Evolutionary conservation across 2,329 filamentous ascomycete genomes (phyloP).

Genomic region (Chrysosphaeria jannelii): DNA sequence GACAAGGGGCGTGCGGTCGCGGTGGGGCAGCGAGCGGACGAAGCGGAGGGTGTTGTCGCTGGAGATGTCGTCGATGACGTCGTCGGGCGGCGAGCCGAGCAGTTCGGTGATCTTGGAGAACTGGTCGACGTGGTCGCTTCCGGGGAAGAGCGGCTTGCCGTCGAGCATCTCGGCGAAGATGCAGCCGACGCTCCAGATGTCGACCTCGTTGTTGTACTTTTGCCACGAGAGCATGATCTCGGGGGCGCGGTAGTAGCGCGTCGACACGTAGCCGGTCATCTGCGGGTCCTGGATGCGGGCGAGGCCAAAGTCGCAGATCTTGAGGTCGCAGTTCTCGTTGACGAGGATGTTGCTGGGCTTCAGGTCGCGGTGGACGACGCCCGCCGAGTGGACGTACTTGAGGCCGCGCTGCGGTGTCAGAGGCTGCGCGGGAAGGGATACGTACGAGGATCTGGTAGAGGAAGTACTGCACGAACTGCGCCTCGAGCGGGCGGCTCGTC

Average conservation of each 20-base stretch:
- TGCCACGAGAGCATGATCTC: constrained; percentile 99
- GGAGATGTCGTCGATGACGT: constrained; percentile 95
- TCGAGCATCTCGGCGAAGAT: constrained; percentile 99
- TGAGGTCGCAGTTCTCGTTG: constrained; percentile 98
- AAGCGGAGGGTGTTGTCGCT: constrained; percentile 96
- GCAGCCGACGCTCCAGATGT: constrained; percentile 97
- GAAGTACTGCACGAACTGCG: constrained; percentile 99
- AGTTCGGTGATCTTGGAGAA: constrained; percentile 99
- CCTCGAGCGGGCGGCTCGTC: constrained; percentile 85
- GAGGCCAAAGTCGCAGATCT: constrained; percentile 96
- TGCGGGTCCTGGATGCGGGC: constrained; percentile 95
- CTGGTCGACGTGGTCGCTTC: constrained; percentile 98
- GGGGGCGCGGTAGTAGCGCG: constrained; percentile 89
- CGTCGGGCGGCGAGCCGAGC: constrained; percentile 81
- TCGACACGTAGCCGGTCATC: constrained; percentile 98
- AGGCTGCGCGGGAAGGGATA: constrained; percentile 1
- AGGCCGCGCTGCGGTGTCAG: constrained; percentile 86
- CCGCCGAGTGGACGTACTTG: constrained; percentile 97
- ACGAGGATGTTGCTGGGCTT: constrained; percentile 98
- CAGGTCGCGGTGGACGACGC: constrained; percentile 87
- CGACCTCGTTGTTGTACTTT: constrained; percentile 97
- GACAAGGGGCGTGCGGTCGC: constrained; percentile 59
- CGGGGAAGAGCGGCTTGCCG: constrained; percentile 90
- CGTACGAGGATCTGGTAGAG: constrained; percentile 92
- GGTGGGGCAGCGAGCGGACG: constrained; percentile 86